Conservation (phyloP, 345 rosid genomes). For the Melastoma malabathricum region DNA sequence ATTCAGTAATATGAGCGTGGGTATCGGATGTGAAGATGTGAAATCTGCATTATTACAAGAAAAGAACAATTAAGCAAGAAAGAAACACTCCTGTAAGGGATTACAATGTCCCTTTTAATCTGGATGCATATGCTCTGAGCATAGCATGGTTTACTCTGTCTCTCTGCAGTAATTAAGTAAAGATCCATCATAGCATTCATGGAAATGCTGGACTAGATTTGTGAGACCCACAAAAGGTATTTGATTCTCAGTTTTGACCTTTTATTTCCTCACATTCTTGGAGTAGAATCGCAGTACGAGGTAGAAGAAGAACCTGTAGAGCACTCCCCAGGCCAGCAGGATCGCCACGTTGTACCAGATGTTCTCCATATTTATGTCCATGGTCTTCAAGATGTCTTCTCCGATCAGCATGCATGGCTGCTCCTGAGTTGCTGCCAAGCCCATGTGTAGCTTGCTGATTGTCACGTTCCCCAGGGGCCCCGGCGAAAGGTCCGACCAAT, state of each 20-base stretch:
- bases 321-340: conserved; percentile 54
- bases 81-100: too few relatives aligned
- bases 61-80: too few relatives aligned
- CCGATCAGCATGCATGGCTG: conserved; percentile 25
- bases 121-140: too few relatives aligned
- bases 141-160: not conserved
- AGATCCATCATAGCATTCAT: conserved; percentile 1
- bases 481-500: conserved; percentile 24
- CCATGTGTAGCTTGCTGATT: conserved; percentile 15
- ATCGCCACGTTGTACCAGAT: conserved; percentile 36
- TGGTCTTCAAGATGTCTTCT: conserved; percentile 29
- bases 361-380: conserved; percentile 29
- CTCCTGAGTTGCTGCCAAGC: not conserved
- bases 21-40: too few relatives aligned
- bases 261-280: conserved; percentile 36
- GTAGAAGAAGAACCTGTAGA: conserved; percentile 40
- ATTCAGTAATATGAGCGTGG: too few relatives aligned
- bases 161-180: too few relatives aligned
- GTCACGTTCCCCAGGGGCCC: conserved; percentile 38
- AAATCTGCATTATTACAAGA: too few relatives aligned
- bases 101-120: too few relatives aligned
- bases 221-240: not conserved
- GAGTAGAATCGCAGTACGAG: conserved; percentile 42
- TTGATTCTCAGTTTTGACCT: not conserved
- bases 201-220: not conserved